phyloP scores from a whole-genome alignment of 225 moss, liverwort and hornwort species.

The Sphagnum contortum region DNA sequence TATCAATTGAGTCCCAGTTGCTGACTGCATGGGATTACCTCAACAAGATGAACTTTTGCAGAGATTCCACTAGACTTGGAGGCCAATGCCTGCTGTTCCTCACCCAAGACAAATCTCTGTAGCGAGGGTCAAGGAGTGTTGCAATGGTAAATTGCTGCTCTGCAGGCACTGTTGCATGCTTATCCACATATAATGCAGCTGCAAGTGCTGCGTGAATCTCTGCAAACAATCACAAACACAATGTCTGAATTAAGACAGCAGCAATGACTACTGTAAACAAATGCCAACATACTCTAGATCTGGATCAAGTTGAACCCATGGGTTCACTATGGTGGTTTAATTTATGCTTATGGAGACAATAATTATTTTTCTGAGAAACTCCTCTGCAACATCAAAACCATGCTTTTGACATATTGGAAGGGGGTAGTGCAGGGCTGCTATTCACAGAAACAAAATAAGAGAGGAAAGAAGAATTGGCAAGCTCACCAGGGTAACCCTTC shows the following conservation, averaged over 20 bases:
- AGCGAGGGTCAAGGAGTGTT: conserved; percentile 41
- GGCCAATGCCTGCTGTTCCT: conserved; percentile 39
- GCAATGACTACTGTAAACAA: no score
- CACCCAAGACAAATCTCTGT: conserved; percentile 37
- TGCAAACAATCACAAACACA: conserved; percentile 1
- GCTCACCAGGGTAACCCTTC: conserved; percentile 43
- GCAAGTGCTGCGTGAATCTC: conserved; percentile 50
- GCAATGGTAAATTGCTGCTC: conserved; percentile 52
- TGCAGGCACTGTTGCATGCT: conserved; percentile 31
- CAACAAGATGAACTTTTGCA: conserved; percentile 33
- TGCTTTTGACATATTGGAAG: no score
- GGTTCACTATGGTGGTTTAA: no score
- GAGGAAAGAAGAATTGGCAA: neutral
- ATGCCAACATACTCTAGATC: no score
- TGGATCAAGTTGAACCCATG: no score
- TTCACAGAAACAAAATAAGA: neutral
- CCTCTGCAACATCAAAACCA: no score
- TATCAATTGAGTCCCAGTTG: no score
- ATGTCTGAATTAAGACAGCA: no score
- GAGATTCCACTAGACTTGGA: conserved; percentile 35
- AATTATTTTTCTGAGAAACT: no score
- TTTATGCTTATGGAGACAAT: no score
- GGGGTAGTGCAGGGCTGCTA: no score
- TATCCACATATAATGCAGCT: conserved; percentile 41
- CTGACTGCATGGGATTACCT: conserved; percentile 4